These are phyloP conservation scores for Penicillium daleae DNA, from an alignment of 495 filamentous ascomycete genomes.

Conservation along the genomic window DNA sequence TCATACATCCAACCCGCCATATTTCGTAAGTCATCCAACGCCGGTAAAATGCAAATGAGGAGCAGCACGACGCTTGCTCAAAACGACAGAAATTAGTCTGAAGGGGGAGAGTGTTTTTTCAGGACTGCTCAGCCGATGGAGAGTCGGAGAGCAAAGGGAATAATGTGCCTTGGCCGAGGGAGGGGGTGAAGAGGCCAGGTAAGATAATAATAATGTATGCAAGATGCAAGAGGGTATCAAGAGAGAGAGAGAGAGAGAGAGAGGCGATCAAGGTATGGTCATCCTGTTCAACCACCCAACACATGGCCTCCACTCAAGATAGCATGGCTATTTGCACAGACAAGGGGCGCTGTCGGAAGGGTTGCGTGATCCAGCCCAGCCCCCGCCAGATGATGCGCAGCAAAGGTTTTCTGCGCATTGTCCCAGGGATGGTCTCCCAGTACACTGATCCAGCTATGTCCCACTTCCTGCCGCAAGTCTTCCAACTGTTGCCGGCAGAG, in stretches of 20 bases:
- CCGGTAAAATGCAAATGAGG: constrained; percentile 40
- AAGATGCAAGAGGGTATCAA: constrained; percentile 1
- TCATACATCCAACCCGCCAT: constrained; percentile 53
- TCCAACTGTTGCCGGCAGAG: constrained; percentile 85
- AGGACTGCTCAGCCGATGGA: not conserved
- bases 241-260: not conserved
- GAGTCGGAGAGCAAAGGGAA: not conserved
- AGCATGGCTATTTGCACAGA: constrained; percentile 48
- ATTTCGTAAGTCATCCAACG: constrained; percentile 47
- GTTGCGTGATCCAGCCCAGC: constrained; percentile 41
- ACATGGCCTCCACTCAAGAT: constrained; percentile 57
- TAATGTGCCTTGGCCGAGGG: not conserved
- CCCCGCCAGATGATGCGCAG: constrained; percentile 32
- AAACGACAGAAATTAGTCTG: constrained; percentile 1
- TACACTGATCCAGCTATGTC: constrained; percentile 81
- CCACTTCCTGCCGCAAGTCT: constrained; percentile 79
- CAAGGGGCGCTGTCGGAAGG: constrained; percentile 42
- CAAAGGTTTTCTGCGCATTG: constrained; percentile 37
- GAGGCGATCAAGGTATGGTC: not conserved
- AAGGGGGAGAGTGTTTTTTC: constrained; percentile 1
- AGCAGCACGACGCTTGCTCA: constrained; percentile 10
- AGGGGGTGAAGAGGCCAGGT: not conserved
- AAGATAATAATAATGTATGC: not conserved
- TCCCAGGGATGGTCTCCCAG: constrained; percentile 78
- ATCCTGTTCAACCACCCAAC: constrained; percentile 39